phyloP scores from a whole-genome alignment of 179 eudicot species.

The Camellia oleifera region DNA sequence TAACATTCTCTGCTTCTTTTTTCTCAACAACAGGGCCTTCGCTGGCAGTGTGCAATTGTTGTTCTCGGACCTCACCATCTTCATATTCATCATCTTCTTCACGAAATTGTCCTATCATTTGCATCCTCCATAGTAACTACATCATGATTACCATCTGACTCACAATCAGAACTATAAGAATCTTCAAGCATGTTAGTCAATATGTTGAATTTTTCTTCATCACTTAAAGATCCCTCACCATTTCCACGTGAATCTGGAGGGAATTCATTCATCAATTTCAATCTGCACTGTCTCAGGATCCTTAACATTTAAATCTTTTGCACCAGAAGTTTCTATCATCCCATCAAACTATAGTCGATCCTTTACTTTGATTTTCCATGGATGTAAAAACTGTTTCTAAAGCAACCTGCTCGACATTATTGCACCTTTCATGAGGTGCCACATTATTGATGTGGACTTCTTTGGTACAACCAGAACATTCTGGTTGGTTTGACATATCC shows the following conservation, averaged over 20 bases:
- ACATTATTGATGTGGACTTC: not conserved
- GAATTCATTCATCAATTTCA: slow-evolving; percentile 5
- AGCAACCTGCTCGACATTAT: slow-evolving; percentile 10
- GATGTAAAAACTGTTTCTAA: slow-evolving; percentile 10
- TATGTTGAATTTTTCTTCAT: slow-evolving; percentile 26
- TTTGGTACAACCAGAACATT: slow-evolving; percentile 12
- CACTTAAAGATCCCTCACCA: slow-evolving; percentile 23
- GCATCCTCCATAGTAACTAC: not conserved
- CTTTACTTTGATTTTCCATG: slow-evolving; percentile 2
- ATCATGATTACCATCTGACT: slow-evolving; percentile 27
- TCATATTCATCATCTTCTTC: slow-evolving; percentile 39
- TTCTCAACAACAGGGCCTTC: slow-evolving; percentile 16
- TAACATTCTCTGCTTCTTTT: slow-evolving; percentile 16
- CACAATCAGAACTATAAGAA: slow-evolving; percentile 23
- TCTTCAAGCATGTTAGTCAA: slow-evolving; percentile 24
- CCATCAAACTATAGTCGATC: slow-evolving; percentile 4
- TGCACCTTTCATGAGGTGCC: not conserved
- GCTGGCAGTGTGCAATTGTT: slow-evolving; percentile 7
- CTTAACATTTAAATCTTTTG: not conserved
- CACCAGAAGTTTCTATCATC: not conserved
- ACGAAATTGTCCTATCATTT: not conserved
- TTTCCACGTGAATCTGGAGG: not conserved
- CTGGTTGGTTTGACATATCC: slow-evolving; percentile 21
- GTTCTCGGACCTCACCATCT: slow-evolving; percentile 43
- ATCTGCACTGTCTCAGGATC: slow-evolving; percentile 12